These are phyloP conservation scores for Conticribra guillardii DNA, from an alignment of 108 stramenopile species.

Conservation along the genomic window DNA sequence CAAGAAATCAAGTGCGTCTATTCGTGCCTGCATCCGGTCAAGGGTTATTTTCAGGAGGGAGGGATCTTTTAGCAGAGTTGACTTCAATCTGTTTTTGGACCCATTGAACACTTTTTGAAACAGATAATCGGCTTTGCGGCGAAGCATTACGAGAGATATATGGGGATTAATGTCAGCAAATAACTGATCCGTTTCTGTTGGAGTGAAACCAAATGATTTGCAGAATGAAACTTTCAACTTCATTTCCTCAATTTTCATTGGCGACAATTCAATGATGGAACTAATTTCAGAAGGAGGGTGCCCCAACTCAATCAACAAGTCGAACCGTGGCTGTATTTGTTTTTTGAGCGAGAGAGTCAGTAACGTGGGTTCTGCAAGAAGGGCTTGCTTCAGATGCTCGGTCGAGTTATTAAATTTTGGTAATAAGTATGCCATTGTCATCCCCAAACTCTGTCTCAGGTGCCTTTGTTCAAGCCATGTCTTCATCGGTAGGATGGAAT, in stretches of 20 bases:
- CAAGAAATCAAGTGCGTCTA: conserved; percentile 17
- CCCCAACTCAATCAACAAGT: conserved; percentile 13
- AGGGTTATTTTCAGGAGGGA: conserved; percentile 25
- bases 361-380: conserved; percentile 26
- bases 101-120: conserved; percentile 23
- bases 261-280: conserved; percentile 11
- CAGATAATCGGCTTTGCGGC: conserved; percentile 28
- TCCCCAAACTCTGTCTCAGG: conserved; percentile 1
- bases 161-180: conserved; percentile 3
- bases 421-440: conserved; percentile 16
- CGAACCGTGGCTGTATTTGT: conserved; percentile 21
- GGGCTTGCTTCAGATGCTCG: conserved; percentile 19
- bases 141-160: conserved; percentile 3
- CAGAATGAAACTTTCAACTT: conserved; percentile 7
- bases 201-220: conserved; percentile 20
- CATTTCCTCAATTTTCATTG: conserved; percentile 22
- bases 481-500: conserved; percentile 17
- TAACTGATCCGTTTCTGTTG: conserved; percentile 14
- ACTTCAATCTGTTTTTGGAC: conserved; percentile 26
- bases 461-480: conserved; percentile 15
- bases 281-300: conserved; percentile 19
- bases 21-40: conserved; percentile 14
- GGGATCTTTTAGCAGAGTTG: conserved; percentile 12
- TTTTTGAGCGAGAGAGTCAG: conserved; percentile 20
- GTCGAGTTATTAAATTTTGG: conserved; percentile 7